Evolutionary conservation across 1,284 basidiomycete genomes (phyloP).

Genomic region (Leccinum subrobustum): DNA sequence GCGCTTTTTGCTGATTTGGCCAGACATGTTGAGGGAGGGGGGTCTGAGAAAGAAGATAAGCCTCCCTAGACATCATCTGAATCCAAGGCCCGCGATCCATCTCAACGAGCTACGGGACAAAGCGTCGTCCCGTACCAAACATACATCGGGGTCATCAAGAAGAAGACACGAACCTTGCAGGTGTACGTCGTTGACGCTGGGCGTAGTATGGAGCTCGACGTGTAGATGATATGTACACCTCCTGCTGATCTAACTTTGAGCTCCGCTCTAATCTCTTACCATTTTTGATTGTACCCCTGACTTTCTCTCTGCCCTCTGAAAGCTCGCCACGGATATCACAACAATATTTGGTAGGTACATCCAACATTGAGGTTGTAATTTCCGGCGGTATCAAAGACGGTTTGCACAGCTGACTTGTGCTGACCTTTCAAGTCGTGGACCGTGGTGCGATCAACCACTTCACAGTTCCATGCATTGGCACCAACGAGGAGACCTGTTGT

Average conservation of each 20-base stretch:
- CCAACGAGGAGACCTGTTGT: neutral
- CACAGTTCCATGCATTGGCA: neutral
- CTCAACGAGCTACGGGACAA: slow-evolving; percentile 4
- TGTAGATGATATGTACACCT: slow-evolving; percentile 11
- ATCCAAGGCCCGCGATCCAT: slow-evolving; percentile 21
- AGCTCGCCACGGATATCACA: neutral
- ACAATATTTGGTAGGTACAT: neutral
- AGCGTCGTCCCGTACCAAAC: neutral
- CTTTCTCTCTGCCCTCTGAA: neutral
- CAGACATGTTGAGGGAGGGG: slow-evolving; percentile 54
- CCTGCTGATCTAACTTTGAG: slow-evolving; percentile 18
- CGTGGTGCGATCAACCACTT: neutral
- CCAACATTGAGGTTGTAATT: slow-evolving; percentile 4
- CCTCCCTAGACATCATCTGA: slow-evolving; percentile 18
- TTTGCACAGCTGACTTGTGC: neutral
- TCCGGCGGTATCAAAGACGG: neutral
- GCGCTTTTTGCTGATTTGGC: slow-evolving; percentile 93
- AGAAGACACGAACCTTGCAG: slow-evolving; percentile 27
- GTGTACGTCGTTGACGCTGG: slow-evolving; percentile 17
- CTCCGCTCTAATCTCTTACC: slow-evolving; percentile 24
- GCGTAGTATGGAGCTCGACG: slow-evolving; percentile 18
- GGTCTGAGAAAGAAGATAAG: slow-evolving; percentile 25
- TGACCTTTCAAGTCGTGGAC: neutral
- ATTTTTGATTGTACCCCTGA: slow-evolving; percentile 10
- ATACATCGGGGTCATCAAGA: neutral